Base-by-base conservation (phyloP, 108 stramenopile species). In the Seminavis robusta region DNA sequence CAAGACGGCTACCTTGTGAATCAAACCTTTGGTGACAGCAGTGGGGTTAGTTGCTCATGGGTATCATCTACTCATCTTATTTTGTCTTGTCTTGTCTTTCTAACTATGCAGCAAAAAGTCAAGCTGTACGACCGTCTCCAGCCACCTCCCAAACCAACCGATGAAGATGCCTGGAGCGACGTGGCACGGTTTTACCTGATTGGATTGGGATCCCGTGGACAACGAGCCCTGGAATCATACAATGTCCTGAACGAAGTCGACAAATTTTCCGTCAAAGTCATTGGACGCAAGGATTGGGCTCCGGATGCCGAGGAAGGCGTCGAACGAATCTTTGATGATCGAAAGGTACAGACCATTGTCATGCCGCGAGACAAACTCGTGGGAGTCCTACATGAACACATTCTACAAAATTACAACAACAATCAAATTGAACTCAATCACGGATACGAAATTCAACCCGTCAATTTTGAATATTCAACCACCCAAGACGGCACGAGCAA, bases 181-280 rank as follows among this genome's bases (percentile, higher is more conserved):
- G 71, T 79, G 30, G 76, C 79, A 16, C 76, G 66, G 54, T 79
- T 77, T 36, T 84, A 80, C 56, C 37, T 73, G 47, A 73, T 79
- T 59, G 95, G 95, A 13, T 69, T 96, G 28, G 86, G 89, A 9
- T 79, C 60, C 24, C 69, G 95, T 41, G 95, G 95, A 24, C 90
- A 92, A 63, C 40, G 56, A 25, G 73, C 93, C 6, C 56, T 96
- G 52, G 55, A 60, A 5, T 59, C 83, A 24, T 80, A 85, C 40
- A 92, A 79, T 33, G 84, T 79, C 0, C 86, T 82, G 88, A 73
- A 90, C 23, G 77, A 62, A 29, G 76, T 56, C 25, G 73, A 82
- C 1, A 51, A 80, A 36, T 75, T 71, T 48, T 79, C 80, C 49
- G 73, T 71, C 9, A 70, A 76, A 36, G 83, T 87, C 1, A 62